Evolutionary conservation across 345 rosid genomes (phyloP), one percentile per base, ranked within the genome.

Genomic region (Rubroshorea leprosula): DNA sequence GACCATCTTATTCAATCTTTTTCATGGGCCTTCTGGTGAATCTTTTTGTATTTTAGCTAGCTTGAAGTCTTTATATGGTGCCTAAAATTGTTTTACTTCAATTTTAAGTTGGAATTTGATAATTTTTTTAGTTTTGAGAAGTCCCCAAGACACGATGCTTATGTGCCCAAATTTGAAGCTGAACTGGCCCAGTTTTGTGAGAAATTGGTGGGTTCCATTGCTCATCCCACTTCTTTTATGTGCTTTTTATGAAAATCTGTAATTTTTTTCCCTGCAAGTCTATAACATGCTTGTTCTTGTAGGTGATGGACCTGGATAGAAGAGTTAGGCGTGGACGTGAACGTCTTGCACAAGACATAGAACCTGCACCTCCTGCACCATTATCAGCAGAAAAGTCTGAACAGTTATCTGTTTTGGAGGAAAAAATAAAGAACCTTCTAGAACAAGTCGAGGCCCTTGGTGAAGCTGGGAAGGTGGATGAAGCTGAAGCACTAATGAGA

Each of bases 401-500:
- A 74, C 96, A 79, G 53, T 53, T 93, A 60, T 74, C 96, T 63
- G 82, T 84, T 47, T 66, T 90, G 76, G 97, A 94, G 80, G 96
- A 87, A 72, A 90, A 90, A 72, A 77, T 90, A 52, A 94, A 94
- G 76, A 87, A 87, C 71, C 79, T 90, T 46, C 80, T 94, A 49
- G 99, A 81, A 68, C 99, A 94, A 76, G 99, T 90, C 58, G 99
- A 94, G 63, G 72, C 84, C 45, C 95, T 94, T 54, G 99, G 99
- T 51, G 99, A 94, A 80, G 88, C 83, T 69, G 99, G 97, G 51
- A 90, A 94, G 78, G 97, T 94, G 59, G 99, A 94, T 67, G 96
- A 94, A 82, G 99, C 99, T 71, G 96, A 94, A 80, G 97, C 97
- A 43, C 86, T 93, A 6, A 93, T 93, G 99, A 89, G 86, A 73